phyloP scores from a whole-genome alignment of 2,329 filamentous ascomycete species.

The Sclerotiophoma versabilis region DNA sequence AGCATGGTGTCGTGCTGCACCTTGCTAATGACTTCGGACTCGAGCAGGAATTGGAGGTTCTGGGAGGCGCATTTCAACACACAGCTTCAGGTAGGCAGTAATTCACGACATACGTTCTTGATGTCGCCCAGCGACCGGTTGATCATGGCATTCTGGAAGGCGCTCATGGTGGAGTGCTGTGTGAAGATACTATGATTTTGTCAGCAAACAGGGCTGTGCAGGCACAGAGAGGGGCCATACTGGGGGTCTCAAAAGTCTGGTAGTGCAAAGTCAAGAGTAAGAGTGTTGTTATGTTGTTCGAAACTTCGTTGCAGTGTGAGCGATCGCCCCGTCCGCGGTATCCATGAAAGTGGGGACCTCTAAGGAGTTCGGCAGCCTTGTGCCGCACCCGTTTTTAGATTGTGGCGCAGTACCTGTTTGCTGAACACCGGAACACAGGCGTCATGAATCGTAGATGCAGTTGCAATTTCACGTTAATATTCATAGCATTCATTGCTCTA shows the following conservation, averaged over 20 bases:
- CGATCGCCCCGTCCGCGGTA: conserved; percentile 9
- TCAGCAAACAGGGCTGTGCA: background rate
- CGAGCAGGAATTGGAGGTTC: conserved; percentile 91
- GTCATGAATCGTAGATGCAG: background rate
- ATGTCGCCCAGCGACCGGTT: conserved; percentile 88
- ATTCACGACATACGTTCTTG: conserved; percentile 71
- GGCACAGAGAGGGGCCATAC: background rate
- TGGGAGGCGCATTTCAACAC: conserved; percentile 48
- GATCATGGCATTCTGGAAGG: conserved; percentile 66
- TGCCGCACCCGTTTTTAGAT: conserved; percentile 15
- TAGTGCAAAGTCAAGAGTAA: background rate
- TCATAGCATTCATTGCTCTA: background rate
- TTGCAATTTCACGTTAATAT: background rate
- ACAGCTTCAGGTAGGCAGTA: background rate
- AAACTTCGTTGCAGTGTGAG: conserved; percentile 8
- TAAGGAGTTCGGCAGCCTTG: conserved; percentile 13
- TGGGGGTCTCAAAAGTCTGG: background rate
- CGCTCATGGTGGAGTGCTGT: conserved; percentile 39
- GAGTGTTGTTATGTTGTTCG: conserved; percentile 12
- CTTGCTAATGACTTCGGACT: conserved; percentile 79
- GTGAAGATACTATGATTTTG: background rate
- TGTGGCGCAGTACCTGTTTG: conserved; percentile 10
- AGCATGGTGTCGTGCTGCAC: conserved; percentile 78
- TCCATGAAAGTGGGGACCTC: conserved; percentile 13
- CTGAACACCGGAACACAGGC: background rate